Evolutionary conservation across 106 monocot genomes (phyloP).

Genomic region (Hemerocallis citrina): DNA sequence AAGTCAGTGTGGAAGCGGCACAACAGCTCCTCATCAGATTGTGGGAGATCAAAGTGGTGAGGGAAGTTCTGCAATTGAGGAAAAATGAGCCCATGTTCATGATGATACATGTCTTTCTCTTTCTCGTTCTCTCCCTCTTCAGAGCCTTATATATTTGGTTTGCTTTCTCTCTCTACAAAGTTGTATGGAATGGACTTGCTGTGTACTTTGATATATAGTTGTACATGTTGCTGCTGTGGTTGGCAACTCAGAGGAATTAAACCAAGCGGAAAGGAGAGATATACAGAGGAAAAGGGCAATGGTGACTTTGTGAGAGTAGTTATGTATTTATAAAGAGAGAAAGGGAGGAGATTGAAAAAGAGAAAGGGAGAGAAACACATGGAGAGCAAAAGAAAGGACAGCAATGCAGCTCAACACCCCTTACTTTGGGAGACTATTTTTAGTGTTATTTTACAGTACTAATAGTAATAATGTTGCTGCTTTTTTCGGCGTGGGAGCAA

Average conservation of each 20-base stretch:
- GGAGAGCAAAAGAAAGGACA: no score
- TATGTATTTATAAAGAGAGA: background rate
- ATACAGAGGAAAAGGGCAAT: background rate
- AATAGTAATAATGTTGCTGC: no score
- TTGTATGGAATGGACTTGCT: background rate
- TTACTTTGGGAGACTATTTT: no score
- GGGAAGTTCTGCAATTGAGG: background rate
- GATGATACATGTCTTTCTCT: slow-evolving; percentile 3
- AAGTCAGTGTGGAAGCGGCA: slow-evolving; percentile 2
- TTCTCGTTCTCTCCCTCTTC: background rate
- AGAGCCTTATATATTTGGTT: background rate
- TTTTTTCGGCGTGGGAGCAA: no score
- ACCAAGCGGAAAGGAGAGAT: background rate
- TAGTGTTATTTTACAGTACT: no score
- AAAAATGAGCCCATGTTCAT: slow-evolving; percentile 5
- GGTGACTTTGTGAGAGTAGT: background rate
- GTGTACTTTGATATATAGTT: no score
- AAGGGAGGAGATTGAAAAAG: background rate
- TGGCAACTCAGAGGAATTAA: background rate
- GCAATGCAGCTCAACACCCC: no score
- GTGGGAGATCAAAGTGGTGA: background rate
- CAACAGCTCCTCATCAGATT: background rate
- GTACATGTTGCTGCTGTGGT: background rate
- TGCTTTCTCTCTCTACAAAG: background rate
- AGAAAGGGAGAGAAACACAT: background rate